Base-by-base conservation (phyloP, 2,329 filamentous ascomycete genomes). In the Ophiostoma ulmi region DNA sequence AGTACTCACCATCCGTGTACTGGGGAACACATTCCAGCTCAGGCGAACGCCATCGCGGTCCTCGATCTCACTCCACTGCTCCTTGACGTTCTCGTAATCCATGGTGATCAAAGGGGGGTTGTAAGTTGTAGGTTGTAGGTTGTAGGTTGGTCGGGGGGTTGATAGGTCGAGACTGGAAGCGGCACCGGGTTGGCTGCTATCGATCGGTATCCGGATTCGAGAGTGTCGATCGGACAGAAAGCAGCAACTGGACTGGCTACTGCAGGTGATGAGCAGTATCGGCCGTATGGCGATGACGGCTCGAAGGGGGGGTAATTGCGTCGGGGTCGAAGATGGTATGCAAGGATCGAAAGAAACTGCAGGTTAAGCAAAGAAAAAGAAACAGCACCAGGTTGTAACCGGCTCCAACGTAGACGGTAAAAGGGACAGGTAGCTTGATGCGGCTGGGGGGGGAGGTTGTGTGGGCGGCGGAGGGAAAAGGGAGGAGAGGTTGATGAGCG, bases 21-120 rank as follows among this genome's bases (percentile, higher is more conserved):
- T 97, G 68, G 95, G 95, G 78, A 99, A 97, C 73, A 96, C 96
- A 80, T 99, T 99, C 95, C 95, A 99, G 82, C 94, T 97, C 75
- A 99, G 86, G 74, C 95, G 90, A 78, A 98, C 88, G 73, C 95
- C 95, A 88, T 99, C 95, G 76, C 92, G 90, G 78, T 99, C 95
- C 84, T 99, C 95, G 72, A 97, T 90, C 80, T 97, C 93, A 78
- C 90, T 93, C 94, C 94, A 97, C 83, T 94, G 91, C 82, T 97
- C 94, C 83, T 97, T 97, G 75, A 97, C 83, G 75, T 89, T 87
- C 80, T 97, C 94, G 85, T 93, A 97, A 80, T 97, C 94, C 93
- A 97, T 97, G 67, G 61, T 75, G 68, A 61, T 55, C 48, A 61
- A 22, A 65, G n/a, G 64, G 58, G 13, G 36, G 36, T 39, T 36